Evolutionary conservation across 2,329 filamentous ascomycete genomes (phyloP).

Genomic region (Fusarium tanahbumbuense): DNA sequence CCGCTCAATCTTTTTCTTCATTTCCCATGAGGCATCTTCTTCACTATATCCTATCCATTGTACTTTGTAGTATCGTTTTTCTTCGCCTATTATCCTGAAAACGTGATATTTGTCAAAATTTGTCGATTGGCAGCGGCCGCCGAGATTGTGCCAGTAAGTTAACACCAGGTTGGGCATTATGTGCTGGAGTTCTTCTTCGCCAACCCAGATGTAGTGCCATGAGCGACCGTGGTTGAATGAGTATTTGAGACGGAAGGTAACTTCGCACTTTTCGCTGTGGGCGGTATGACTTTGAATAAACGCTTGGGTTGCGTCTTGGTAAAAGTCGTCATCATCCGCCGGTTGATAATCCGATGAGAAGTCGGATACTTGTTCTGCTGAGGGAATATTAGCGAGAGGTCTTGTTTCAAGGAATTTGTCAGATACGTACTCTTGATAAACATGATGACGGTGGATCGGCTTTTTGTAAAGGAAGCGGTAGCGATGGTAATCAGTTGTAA

Average conservation of each 20-base stretch:
- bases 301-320: background rate
- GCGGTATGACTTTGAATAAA: slow-evolving; percentile 2
- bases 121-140: slow-evolving; percentile 4
- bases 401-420: no score
- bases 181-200: slow-evolving; percentile 10
- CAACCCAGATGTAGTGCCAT: slow-evolving; percentile 2
- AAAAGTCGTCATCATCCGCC: slow-evolving; percentile 12
- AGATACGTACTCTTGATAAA: background rate
- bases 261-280: slow-evolving; percentile 2
- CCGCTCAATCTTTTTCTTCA: slow-evolving; percentile 8
- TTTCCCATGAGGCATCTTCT: slow-evolving; percentile 8
- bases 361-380: background rate
- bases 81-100: slow-evolving; percentile 1
- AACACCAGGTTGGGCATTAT: slow-evolving; percentile 3
- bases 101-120: slow-evolving; percentile 6
- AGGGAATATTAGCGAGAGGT: background rate
- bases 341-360: background rate
- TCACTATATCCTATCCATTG: slow-evolving; percentile 24
- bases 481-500: background rate
- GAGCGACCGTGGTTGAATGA: background rate
- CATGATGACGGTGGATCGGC: background rate
- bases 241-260: slow-evolving; percentile 8
- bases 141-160: slow-evolving; percentile 8
- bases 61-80: slow-evolving; percentile 1
- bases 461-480: background rate